Evolutionary conservation across 208 protist genomes (phyloP).

Genomic region (Acanthamoeba lugdunensis): DNA sequence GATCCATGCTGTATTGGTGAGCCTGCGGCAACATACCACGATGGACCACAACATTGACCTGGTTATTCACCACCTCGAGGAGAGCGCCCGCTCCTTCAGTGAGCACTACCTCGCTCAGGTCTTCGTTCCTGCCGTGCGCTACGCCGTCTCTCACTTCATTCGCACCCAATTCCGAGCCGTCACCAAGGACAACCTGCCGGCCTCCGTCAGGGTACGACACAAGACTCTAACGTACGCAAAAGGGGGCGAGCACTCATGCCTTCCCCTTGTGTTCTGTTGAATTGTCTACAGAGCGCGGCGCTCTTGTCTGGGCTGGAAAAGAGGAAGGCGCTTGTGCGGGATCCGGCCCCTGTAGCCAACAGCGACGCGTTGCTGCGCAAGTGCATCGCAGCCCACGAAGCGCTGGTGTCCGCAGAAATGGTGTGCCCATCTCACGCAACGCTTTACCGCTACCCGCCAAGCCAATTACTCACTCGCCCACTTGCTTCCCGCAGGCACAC

Average conservation of each 20-base stretch:
- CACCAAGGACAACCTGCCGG: neutral
- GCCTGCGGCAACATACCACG: neutral
- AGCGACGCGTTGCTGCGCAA: neutral
- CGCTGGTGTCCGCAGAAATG: neutral
- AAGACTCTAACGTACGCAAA: neutral
- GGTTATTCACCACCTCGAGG: neutral
- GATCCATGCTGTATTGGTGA: neutral
- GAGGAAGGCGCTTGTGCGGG: neutral
- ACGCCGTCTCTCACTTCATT: slow-evolving; percentile 3
- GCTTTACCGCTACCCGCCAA: neutral
- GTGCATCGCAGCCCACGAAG: neutral
- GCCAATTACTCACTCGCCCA: neutral
- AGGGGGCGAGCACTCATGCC: neutral
- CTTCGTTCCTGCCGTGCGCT: slow-evolving; percentile 11
- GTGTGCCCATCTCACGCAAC: neutral
- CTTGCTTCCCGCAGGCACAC: neutral
- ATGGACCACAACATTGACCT: neutral
- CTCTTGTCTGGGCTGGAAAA: neutral
- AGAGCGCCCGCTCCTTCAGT: neutral
- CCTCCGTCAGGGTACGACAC: neutral
- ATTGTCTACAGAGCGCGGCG: neutral
- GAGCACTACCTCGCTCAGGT: neutral
- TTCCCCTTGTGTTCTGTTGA: neutral
- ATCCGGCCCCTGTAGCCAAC: neutral
- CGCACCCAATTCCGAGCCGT: neutral